phyloP scores from a whole-genome alignment of 2,329 filamentous ascomycete species.

The Claviceps purpurea region DNA sequence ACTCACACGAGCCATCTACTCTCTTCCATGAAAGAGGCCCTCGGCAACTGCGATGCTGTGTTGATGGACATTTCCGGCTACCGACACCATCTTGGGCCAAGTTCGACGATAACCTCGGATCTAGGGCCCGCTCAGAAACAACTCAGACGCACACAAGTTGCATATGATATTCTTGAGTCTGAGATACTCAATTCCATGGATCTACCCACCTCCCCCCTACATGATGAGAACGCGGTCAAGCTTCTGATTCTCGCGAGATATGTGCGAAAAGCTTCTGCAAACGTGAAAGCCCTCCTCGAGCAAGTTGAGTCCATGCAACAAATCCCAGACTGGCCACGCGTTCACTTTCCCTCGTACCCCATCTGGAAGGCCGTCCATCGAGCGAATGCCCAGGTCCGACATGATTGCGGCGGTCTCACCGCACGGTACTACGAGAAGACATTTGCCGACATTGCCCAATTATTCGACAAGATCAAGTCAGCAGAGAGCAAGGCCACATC shows the following conservation, averaged over 20 bases:
- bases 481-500: conserved; percentile 16
- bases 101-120: conserved; percentile 27
- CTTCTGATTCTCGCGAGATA: conserved; percentile 43
- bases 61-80: conserved; percentile 41
- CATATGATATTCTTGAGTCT: conserved; percentile 34
- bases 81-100: conserved; percentile 32
- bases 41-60: conserved; percentile 35
- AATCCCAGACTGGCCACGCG: conserved; percentile 22
- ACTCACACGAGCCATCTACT: conserved; percentile 34
- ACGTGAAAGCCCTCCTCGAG: conserved; percentile 30
- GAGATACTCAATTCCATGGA: conserved; percentile 31
- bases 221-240: conserved; percentile 36
- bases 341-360: conserved; percentile 40
- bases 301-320: conserved; percentile 36
- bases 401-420: conserved; percentile 44
- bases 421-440: conserved; percentile 35
- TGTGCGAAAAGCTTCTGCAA: conserved; percentile 36
- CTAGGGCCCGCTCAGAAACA: conserved; percentile 24
- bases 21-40: conserved; percentile 28
- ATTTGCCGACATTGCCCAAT: conserved; percentile 28
- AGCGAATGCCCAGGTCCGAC: conserved; percentile 42
- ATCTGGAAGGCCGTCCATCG: conserved; percentile 38
- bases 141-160: conserved; percentile 28
- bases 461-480: conserved; percentile 30
- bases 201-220: conserved; percentile 27